Base-by-base conservation (phyloP, 2,329 filamentous ascomycete species). In the Diaporthe destruens region DNA sequence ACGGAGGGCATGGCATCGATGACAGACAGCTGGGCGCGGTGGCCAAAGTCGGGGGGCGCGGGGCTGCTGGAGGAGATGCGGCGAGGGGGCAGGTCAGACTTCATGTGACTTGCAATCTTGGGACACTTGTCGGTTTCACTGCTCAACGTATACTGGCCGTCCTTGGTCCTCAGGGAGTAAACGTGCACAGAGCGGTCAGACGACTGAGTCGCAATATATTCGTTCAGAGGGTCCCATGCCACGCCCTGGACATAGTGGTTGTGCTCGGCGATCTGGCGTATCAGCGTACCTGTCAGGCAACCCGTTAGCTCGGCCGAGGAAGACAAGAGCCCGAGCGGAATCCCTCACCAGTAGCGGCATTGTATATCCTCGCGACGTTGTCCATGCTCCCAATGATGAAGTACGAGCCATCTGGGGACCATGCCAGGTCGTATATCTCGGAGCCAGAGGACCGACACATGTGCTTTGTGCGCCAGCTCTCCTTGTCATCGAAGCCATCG, bases 371-470 rank as follows among this genome's bases (percentile, higher is more conserved):
- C 72, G 96, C 95, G 80, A 98, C 92, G 81, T 99, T 99, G 85
- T 99, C 96, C 95, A 99, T 98, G 84, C 96, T 98, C 51, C 96
- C 96, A 32, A 97, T 98, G 78, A 99, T 98, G 85, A 99, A 98
- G 84, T 97, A 96, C 51, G 92, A 87, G 51, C 94, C 95, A 82
- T 99, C 96, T n/a, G 97, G 97, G 63, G 96, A 98, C 97, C 96
- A 99, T 66, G 96, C 96, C 72, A 99, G 86, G 82, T 99, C 96
- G 84, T 99, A 99, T 77, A 99, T 98, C 82, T 99, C 96, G 14
- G 95, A 94, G 47, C 95, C 96, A 75, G 93, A 94, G 57, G 95
- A 97, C 75, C 96, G 91, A 83, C 95, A 98, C 96, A 98, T 98
- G 81, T 98, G 94, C 84, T 97, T 98, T 75, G 96, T 93, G 75